Conservation (phyloP, 169 alveolate species). For the Eimeria brunetti region DNA sequence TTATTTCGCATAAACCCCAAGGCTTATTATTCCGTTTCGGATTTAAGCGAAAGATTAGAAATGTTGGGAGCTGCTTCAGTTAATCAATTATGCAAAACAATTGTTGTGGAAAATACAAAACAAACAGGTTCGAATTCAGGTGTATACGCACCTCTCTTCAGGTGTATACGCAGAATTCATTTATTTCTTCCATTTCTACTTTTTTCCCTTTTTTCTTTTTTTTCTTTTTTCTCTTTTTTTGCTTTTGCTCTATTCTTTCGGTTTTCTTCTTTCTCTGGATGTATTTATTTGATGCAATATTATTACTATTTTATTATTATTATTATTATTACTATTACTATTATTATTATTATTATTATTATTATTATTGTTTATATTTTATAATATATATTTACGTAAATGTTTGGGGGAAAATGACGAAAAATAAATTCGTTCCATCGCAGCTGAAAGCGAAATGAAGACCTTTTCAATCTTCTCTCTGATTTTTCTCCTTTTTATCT, state of each 20-base stretch:
- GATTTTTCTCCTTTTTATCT: too few relatives aligned
- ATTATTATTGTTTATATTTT: too few relatives aligned
- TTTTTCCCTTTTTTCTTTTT: neutral
- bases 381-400: too few relatives aligned
- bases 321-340: too few relatives aligned
- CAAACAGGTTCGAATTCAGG: constrained; percentile 51
- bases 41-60: neutral
- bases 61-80: constrained; percentile 23
- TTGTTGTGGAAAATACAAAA: constrained; percentile 54
- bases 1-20: neutral
- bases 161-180: neutral
- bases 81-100: constrained; percentile 66
- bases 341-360: too few relatives aligned
- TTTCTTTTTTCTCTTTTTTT: neutral
- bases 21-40: constrained; percentile 15
- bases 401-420: too few relatives aligned
- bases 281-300: too few relatives aligned
- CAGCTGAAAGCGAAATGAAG: too few relatives aligned
- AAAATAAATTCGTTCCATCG: too few relatives aligned
- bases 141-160: neutral
- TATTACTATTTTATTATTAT: too few relatives aligned
- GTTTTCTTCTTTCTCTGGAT: neutral
- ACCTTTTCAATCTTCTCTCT: too few relatives aligned
- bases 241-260: too few relatives aligned
- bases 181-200: neutral